Evolutionary conservation across 768 basidiomycete species (phyloP), one percentile per base, ranked within the genome.

Genomic region (Boletales sp.): DNA sequence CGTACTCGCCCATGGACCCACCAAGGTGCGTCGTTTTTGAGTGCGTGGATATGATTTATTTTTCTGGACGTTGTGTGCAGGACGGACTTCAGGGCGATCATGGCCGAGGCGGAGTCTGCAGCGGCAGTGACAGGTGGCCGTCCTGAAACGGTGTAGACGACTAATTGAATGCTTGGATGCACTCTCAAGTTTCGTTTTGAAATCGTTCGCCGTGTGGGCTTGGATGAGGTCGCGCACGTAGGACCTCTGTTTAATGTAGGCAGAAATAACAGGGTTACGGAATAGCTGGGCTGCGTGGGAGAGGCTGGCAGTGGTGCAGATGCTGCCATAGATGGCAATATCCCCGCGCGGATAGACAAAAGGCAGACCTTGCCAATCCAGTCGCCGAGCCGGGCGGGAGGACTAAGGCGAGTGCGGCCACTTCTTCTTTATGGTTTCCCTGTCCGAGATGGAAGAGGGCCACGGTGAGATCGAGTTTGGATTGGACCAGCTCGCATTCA

Each of bases 131-230:
- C n/a, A n/a, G n/a, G n/a, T n/a, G n/a, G n/a, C 43, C 14, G 31
- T 33, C 42, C 41, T 32, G 19, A 41, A 1, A 28, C 9, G 40
- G 28, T 33, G 42, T 3, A 21, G 21, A 9, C n/a, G 37, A 33
- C 35, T 45, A 60, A 90, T 91, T 25, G 87, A 88, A 63, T 87
- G 82, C 50, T 78, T 75, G 9, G 80, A 75, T 39, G 97, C 77
- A 17, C 90, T 70, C 30, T 86, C 86, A 13, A 94, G 77, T 8
- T 88, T 89, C 6, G 75, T n/a, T 79, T 62, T 87, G 75, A 96
- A 97, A 59, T 87, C 82, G 66, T 87, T 93, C 50, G 78, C 77
- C 75, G 94, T 84, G 70, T 92, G 95, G n/a, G n/a, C n/a, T n/a
- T n/a, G n/a, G n/a, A n/a, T n/a, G n/a, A n/a, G n/a, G n/a, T n/a